Conservation (phyloP, 495 filamentous ascomycete genomes). For the Neurospora sp. region DNA sequence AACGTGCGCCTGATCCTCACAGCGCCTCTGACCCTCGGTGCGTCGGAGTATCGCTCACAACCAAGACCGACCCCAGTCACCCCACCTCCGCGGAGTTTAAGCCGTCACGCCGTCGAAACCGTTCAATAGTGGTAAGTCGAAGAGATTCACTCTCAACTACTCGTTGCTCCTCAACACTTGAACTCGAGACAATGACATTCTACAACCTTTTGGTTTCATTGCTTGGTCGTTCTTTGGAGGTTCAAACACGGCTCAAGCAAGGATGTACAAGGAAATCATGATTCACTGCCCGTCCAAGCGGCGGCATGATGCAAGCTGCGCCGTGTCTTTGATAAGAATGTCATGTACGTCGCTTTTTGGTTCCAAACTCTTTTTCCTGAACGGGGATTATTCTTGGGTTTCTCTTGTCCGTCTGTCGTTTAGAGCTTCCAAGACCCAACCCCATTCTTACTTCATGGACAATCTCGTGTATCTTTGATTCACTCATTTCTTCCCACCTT, state of each 20-base stretch:
- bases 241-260: background rate
- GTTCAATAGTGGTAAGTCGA: background rate
- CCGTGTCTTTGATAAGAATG: background rate
- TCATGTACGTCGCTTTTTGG: background rate
- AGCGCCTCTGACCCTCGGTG: slow-evolving; percentile 1
- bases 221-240: background rate
- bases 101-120: background rate
- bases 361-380: background rate
- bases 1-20: slow-evolving; percentile 16
- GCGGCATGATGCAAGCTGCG: background rate
- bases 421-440: background rate
- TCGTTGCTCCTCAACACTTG: slow-evolving; percentile 7
- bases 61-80: background rate
- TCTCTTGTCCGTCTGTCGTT: background rate
- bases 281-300: background rate
- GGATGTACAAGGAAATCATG: background rate
- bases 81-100: background rate
- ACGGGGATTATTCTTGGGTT: background rate
- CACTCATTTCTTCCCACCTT: background rate
- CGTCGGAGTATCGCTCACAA: background rate
- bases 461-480: background rate
- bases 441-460: background rate
- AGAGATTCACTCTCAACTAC: slow-evolving; percentile 13
- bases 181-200: slow-evolving; percentile 5
- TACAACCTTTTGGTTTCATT: background rate